Base-by-base conservation (phyloP, 768 basidiomycete genomes). In the Tubosaeta brunneosetosa region DNA sequence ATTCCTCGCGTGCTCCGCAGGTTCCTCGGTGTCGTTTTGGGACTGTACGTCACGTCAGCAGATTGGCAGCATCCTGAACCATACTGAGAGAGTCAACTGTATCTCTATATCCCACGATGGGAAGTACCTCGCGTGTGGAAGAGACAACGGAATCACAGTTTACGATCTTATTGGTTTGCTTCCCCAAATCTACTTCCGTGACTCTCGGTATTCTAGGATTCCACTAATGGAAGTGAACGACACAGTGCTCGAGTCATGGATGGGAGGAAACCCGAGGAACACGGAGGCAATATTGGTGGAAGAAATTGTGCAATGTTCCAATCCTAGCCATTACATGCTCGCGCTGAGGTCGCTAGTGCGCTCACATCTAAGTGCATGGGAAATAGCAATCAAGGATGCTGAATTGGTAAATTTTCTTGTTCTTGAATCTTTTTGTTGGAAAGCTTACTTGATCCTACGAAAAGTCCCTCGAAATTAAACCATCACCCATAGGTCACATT, bases 121-220 rank as follows among this genome's bases (percentile, higher is more conserved):
- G 38, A 52, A 14, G 51, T 47, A 46, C 33, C 51, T 56, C 19
- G 55, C 47, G 31, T 56, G 55, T 19, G 55, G 44, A 29, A 33
- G 25, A 16, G 38, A 36, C 12, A 25, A 8, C 1, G 32, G 22
- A 16, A 46, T 56, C 31, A 37, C 47, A 17, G 13, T 56, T 14
- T 34, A 56, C 36, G 31, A 17, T 41, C 51, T 52, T 25, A 42
- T 17, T 33, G 27, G 33, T 29, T 6, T 36, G n/a, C 48, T 56
- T 36, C 55, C 48, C 1, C n/a, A n/a, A 33, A n/a, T 14, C 7
- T 56, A 56, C 33, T 14, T 49, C 32, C 7, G 2, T 14, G 11
- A 1, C 3, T 13, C 27, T 31, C 26, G 6, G 27, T 1, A 43
- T 12, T 34, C 49, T 17, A 32, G 33, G 16, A 13, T 43, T 43